phyloP scores from a whole-genome alignment of 1,284 basidiomycete species.

The Caloboletus firmus region DNA sequence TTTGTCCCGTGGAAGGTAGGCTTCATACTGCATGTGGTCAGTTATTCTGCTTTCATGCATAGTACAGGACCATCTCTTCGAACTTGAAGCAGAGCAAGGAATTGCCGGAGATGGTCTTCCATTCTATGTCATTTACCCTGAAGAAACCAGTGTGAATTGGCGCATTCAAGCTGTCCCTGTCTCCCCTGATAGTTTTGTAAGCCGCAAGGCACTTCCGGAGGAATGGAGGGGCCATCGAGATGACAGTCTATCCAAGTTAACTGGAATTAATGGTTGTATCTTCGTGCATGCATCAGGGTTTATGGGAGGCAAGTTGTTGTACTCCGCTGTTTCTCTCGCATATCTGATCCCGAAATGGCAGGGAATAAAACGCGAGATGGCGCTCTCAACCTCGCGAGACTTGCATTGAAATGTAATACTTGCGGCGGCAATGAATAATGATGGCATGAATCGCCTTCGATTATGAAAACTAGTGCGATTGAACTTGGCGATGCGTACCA shows the following conservation, averaged over 20 bases:
- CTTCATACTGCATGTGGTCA: not conserved
- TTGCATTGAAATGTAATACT: slow-evolving; percentile 50
- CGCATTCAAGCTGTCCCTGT: slow-evolving; percentile 91
- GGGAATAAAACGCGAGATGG: slow-evolving; percentile 93
- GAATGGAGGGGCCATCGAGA: slow-evolving; percentile 92
- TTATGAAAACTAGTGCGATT: slow-evolving; percentile 8
- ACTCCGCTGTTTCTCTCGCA: not conserved
- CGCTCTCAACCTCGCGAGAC: slow-evolving; percentile 76
- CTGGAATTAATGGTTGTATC: slow-evolving; percentile 81
- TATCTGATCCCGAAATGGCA: slow-evolving; percentile 32
- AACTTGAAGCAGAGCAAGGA: slow-evolving; percentile 66
- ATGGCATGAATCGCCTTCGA: slow-evolving; percentile 16
- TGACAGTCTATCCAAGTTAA: slow-evolving; percentile 69
- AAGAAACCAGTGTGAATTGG: slow-evolving; percentile 80
- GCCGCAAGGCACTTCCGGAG: slow-evolving; percentile 90
- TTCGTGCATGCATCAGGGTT: slow-evolving; percentile 97
- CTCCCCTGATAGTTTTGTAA: slow-evolving; percentile 82
- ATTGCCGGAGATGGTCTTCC: slow-evolving; percentile 52
- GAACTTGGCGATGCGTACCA: slow-evolving; percentile 11
- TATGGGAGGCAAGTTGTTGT: slow-evolving; percentile 73
- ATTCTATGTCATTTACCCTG: slow-evolving; percentile 90
- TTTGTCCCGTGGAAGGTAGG: slow-evolving; percentile 85
- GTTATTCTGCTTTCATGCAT: slow-evolving; percentile 1
- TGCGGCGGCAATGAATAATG: slow-evolving; percentile 20
- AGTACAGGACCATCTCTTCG: slow-evolving; percentile 85